Conservation (phyloP, 2,329 filamentous ascomycete species). For the Claviceps digitariae region DNA sequence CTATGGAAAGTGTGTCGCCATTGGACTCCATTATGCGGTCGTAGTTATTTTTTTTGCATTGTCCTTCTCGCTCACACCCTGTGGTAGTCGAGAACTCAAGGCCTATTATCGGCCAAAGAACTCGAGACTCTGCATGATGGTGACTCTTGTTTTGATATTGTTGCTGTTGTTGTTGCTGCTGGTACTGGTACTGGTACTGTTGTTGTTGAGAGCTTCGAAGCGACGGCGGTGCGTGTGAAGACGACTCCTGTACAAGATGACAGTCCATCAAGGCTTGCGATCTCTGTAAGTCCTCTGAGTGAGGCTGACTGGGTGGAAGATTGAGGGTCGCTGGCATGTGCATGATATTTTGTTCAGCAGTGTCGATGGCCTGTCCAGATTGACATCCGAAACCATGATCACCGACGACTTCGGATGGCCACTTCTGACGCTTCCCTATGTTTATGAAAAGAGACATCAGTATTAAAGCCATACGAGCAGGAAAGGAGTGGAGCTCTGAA, state of each 20-base stretch:
- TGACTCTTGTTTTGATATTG: background rate
- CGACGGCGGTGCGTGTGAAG: background rate
- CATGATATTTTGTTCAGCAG: background rate
- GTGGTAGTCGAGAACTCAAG: background rate
- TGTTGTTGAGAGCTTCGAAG: background rate
- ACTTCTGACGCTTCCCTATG: constrained; percentile 1
- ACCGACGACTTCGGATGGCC: background rate
- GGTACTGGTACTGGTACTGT: background rate
- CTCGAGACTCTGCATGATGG: background rate
- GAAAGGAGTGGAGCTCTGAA: background rate
- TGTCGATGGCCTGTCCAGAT: background rate
- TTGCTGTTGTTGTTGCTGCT: background rate
- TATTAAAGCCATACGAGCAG: background rate
- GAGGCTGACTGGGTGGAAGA: background rate
- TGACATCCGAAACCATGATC: background rate
- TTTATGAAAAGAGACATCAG: background rate
- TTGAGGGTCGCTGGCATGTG: background rate
- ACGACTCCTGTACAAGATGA: background rate
- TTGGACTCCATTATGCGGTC: background rate
- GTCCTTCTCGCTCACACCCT: background rate
- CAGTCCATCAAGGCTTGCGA: background rate
- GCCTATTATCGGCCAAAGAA: background rate
- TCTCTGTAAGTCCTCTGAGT: background rate
- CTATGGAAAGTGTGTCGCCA: background rate
- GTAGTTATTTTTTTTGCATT: background rate